Evolutionary conservation across 345 rosid species (phyloP), one percentile per base, ranked within the genome.

Genomic region (Linum tenue): DNA sequence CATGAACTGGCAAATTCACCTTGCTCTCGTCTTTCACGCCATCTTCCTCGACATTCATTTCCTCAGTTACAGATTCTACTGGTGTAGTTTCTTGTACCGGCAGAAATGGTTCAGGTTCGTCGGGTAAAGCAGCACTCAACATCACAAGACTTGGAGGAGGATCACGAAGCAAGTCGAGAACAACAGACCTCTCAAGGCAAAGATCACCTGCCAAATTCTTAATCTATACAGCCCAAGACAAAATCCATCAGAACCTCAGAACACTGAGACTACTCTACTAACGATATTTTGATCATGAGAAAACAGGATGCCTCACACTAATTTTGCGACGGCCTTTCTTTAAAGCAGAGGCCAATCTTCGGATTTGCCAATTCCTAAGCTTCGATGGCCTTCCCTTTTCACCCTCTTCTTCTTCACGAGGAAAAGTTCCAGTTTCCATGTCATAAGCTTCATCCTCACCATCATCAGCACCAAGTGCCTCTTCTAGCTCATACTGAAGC

Each of bases 351-450:
- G 96, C 97, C 73, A 94, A 70, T 72, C 91, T 86, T 60, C 86
- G 72, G 67, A 90, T 82, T 70, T 92, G 98, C 96, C 97, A 92
- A 79, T 84, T 84, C 79, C 87, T 92, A 7, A 90, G 83, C 77
- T 72, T 80, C 55, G 76, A 61, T 2, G 82, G 86, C 64, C 66
- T 70, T 69, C 80, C 87, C 36, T 75, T 80, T 16, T 79, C 84
- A 6, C 84, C 84, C 0, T 70, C 81, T 0, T 85, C 85, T 0
- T 76, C 80, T 0, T 72, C 84, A 0, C 31, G 31, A 22, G 31
- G 31, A 22, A 22, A 22, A 22, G 0, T 22, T 1, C 67, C 40
- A 8, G 59, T 61, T 58, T 71, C 81, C 0, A 80, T 70, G 64
- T 81, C 87, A 57, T 43, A 43, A 43, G 6, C 50, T 43, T 70